phyloP scores from a whole-genome alignment of 2,329 filamentous ascomycete genomes.

The Aschersonia sp. region DNA sequence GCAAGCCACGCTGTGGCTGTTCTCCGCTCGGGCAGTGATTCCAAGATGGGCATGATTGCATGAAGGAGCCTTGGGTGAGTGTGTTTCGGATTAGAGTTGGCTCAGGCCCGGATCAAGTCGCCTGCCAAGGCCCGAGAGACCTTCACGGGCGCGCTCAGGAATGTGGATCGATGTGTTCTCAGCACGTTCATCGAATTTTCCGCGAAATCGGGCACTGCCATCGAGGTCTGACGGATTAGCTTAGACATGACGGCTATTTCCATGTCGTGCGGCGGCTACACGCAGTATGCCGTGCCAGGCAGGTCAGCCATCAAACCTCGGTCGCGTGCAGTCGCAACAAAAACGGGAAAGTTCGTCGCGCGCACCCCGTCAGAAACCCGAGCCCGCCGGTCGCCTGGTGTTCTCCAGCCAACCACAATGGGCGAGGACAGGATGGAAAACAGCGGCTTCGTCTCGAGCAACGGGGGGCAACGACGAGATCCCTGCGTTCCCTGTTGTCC shows the following conservation, averaged over 20 bases:
- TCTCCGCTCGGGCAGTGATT: background rate
- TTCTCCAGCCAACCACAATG: slow-evolving; percentile 1
- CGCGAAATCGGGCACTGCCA: no score
- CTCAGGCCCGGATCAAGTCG: background rate
- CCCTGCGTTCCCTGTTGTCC: background rate
- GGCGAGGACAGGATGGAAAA: background rate
- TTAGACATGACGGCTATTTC: no score
- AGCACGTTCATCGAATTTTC: background rate
- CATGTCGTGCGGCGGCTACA: no score
- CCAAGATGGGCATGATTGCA: background rate
- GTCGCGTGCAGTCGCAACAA: background rate
- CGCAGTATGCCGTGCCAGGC: no score
- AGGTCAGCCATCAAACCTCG: no score
- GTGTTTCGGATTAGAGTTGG: background rate
- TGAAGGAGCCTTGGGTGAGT: background rate
- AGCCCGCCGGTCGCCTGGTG: background rate
- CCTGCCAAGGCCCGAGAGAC: background rate
- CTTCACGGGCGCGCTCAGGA: background rate
- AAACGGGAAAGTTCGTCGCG: background rate
- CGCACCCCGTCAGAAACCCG: slow-evolving; percentile 1
- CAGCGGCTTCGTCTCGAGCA: background rate
- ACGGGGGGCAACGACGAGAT: background rate
- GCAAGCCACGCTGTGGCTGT: background rate
- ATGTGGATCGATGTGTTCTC: background rate
- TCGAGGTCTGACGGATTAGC: no score